phyloP scores from a whole-genome alignment of 768 basidiomycete genomes.

The Leccinellum luteum region DNA sequence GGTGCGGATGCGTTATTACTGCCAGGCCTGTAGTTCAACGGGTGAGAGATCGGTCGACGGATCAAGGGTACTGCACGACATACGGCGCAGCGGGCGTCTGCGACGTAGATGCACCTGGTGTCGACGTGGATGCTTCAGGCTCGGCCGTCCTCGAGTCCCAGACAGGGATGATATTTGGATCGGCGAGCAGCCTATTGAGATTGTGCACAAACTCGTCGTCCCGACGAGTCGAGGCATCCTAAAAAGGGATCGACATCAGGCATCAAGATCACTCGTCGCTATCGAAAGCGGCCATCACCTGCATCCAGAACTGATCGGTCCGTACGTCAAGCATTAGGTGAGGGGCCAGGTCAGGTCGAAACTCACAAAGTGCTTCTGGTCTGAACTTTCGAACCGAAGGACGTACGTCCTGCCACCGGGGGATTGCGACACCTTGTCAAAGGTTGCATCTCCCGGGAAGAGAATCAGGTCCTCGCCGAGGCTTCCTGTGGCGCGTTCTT shows the following conservation, averaged over 20 bases:
- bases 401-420: conserved; percentile 73
- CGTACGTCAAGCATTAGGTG: neutral
- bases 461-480: conserved; percentile 82
- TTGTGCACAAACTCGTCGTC: conserved; percentile 75
- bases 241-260: neutral
- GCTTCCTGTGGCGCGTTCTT: conserved; percentile 59
- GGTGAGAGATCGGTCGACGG: neutral
- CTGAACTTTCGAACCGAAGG: conserved; percentile 87
- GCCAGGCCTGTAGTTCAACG: conserved; percentile 6
- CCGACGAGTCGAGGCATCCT: conserved; percentile 67
- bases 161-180: conserved; percentile 58
- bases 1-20: conserved; percentile 5
- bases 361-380: conserved; percentile 86
- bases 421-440: conserved; percentile 70
- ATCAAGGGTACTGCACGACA: neutral
- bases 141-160: conserved; percentile 49
- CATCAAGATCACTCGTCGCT: conserved; percentile 1
- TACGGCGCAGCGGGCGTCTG: conserved; percentile 33
- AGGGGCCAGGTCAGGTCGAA: neutral
- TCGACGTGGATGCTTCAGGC: conserved; percentile 48
- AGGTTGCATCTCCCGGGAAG: conserved; percentile 82
- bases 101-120: conserved; percentile 30
- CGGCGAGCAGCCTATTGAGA: conserved; percentile 65
- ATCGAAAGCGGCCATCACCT: conserved; percentile 44
- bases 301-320: conserved; percentile 74